Evolutionary conservation across 139 green algal genomes (phyloP), one percentile per base, ranked within the genome.

Genomic region (Tetradesmus obliquus): DNA sequence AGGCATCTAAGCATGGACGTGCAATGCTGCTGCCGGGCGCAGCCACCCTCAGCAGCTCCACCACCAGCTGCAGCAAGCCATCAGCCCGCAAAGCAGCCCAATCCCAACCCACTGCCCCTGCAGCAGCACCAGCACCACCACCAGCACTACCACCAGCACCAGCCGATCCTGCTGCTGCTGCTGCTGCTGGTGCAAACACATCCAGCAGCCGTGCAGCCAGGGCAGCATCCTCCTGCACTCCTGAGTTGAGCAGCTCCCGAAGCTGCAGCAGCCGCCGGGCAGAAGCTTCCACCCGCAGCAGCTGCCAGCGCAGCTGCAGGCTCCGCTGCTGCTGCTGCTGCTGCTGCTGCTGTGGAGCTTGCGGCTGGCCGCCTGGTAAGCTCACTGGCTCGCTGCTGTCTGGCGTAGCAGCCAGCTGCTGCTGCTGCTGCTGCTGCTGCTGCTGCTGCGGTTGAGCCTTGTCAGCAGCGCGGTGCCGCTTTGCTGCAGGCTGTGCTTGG

Each of bases 11-110:
- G 66, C 66, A 76, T 5, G 66, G 66, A 17, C n/a, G 66, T 19
- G n/a, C 66, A 7, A 76, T 24, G 17, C 66, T 76, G 66, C 66
- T 76, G 66, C 66, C n/a, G 15, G 17, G 17, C n/a, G 66, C 66
- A 76, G 10, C 13, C 3, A 3, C 53, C n/a, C 24, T 82, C 66
- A 92, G 74, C 20, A 92, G 84, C 24, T 51, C 7, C n/a, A 91
- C 66, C 22, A 86, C 22, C 80, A 91, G 62, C 66, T 79, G 32
- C n/a, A 93, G 74, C 32, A 74, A 8, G 19, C 85, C 90, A n/a
- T 87, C 72, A 2, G 90, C 83, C 6, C 57, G 72, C 83, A 90
- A 24, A 5, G 60, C 90, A 81, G 53, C 90, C 19, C 24, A 83
- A 12, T 55, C 9, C 19, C 83, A 81, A 54, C 19, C 55, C 32